A percentile compares a stretch with the other conserved stretches of the same genome.
Evolutionary conservation across 73 alveolate genomes (phyloP).

Genomic region (Tetrahymena malaccensis): DNA sequence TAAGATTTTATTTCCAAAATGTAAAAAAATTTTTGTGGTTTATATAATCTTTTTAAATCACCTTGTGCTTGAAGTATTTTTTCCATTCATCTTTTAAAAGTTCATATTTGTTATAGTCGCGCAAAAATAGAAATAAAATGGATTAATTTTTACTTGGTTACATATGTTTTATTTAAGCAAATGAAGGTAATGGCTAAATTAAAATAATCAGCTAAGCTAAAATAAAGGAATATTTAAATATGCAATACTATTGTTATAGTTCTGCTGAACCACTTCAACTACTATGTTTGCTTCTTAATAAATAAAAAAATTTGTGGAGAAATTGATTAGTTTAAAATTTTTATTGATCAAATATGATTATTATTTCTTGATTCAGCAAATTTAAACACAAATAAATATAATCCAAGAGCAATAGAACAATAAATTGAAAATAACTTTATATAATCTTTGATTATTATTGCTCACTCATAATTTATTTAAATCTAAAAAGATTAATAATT

Average conservation of each 20-base stretch:
- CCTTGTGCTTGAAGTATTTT: not conserved
- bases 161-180: too few species aligned
- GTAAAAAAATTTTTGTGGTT: not conserved
- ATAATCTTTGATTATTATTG: not conserved
- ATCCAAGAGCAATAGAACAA: not conserved
- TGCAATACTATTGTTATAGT: not conserved
- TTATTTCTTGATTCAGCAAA: not conserved
- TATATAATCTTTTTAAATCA: too few species aligned
- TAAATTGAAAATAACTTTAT: not conserved
- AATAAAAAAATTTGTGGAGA: not conserved
- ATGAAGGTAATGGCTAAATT: not conserved
- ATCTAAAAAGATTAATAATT: not conserved
- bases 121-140: not conserved
- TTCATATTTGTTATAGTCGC: not conserved
- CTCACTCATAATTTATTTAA: not conserved
- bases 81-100: not conserved
- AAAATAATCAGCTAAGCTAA: not conserved
- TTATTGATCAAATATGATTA: too few species aligned
- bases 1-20: not conserved
- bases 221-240: too few species aligned
- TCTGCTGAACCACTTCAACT: not conserved
- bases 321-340: not conserved
- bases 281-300: not conserved
- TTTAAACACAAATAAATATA: not conserved
- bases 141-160: not conserved